Evolutionary conservation across 208 protist genomes (phyloP), one percentile per base, ranked within the genome.

Genomic region (Acanthamoeba divionensis): DNA sequence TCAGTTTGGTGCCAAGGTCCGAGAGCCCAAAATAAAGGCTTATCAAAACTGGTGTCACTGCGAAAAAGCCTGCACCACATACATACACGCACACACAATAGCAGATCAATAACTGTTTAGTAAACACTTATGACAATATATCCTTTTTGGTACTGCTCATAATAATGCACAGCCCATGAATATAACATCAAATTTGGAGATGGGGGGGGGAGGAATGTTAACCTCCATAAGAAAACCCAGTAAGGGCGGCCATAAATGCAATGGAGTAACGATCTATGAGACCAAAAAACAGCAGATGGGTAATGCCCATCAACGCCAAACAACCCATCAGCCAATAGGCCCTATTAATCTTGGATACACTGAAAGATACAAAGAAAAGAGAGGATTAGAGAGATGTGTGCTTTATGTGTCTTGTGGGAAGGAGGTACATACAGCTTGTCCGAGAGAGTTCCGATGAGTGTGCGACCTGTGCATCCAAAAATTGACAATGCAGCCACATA

Each of bases 61-160:
- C 65, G 29, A 73, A 73, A 21, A 73, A 73, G 33, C 65, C 65
- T 73, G 65, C n/a, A n/a, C n/a, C n/a, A n/a, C n/a, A n/a, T n/a
- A n/a, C n/a, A n/a, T n/a, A n/a, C n/a, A n/a, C n/a, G n/a, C n/a
- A 62, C 54, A 21, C 57, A 10, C 10, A 24, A 65, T 10, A 10
- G 15, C 55, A n/a, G n/a, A n/a, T n/a, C n/a, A n/a, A n/a, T n/a
- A n/a, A n/a, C n/a, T n/a, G n/a, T n/a, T n/a, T n/a, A n/a, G n/a
- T n/a, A n/a, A n/a, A n/a, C n/a, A n/a, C n/a, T n/a, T n/a, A n/a
- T n/a, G n/a, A n/a, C n/a, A n/a, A n/a, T n/a, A n/a, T n/a, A n/a
- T n/a, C n/a, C n/a, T n/a, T n/a, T n/a, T n/a, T n/a, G n/a, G n/a
- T n/a, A n/a, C n/a, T n/a, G n/a, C n/a, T n/a, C n/a, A n/a, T n/a